phyloP scores from a whole-genome alignment of 805 yeast species.

The Hermanozyma aechmeae region DNA sequence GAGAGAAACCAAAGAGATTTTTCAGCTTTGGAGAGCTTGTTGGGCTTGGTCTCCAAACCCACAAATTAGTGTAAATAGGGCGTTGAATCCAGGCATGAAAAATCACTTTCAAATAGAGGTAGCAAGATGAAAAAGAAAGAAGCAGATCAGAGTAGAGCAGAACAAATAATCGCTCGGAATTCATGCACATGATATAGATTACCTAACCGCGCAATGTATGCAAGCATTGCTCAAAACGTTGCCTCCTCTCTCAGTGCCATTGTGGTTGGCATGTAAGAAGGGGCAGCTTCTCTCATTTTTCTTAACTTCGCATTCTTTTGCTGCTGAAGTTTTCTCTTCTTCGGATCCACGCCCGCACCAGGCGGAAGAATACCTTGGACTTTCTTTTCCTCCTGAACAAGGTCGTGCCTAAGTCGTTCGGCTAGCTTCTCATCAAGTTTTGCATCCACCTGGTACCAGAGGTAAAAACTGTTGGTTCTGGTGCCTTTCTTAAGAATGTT shows the following conservation, averaged over 20 bases:
- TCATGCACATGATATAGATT: too few relatives aligned
- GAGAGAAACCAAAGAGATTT: slow-evolving; percentile 23
- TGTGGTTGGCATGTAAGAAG: too few relatives aligned
- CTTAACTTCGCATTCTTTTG: slow-evolving; percentile 11
- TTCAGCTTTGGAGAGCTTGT: slow-evolving; percentile 9
- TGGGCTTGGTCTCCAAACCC: slow-evolving; percentile 10
- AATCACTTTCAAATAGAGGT: not conserved
- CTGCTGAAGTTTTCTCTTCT: slow-evolving; percentile 27
- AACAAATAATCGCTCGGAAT: too few relatives aligned
- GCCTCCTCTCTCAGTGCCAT: too few relatives aligned
- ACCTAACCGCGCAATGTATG: too few relatives aligned
- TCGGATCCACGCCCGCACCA: slow-evolving; percentile 9
- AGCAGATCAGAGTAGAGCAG: too few relatives aligned
- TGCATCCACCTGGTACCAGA: slow-evolving; percentile 84
- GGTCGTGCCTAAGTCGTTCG: slow-evolving; percentile 50
- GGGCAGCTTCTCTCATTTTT: slow-evolving; percentile 7
- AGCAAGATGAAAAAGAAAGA: too few relatives aligned
- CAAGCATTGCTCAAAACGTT: too few relatives aligned
- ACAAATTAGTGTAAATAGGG: not conserved
- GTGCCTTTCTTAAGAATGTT: slow-evolving; percentile 50
- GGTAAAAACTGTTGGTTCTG: slow-evolving; percentile 49
- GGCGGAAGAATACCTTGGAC: slow-evolving; percentile 24
- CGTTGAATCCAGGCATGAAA: not conserved
- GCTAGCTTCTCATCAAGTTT: slow-evolving; percentile 58
- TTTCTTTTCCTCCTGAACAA: slow-evolving; percentile 45